Evolutionary conservation across 441 rosid species (phyloP).

Genomic region (Populus hybrid): DNA sequence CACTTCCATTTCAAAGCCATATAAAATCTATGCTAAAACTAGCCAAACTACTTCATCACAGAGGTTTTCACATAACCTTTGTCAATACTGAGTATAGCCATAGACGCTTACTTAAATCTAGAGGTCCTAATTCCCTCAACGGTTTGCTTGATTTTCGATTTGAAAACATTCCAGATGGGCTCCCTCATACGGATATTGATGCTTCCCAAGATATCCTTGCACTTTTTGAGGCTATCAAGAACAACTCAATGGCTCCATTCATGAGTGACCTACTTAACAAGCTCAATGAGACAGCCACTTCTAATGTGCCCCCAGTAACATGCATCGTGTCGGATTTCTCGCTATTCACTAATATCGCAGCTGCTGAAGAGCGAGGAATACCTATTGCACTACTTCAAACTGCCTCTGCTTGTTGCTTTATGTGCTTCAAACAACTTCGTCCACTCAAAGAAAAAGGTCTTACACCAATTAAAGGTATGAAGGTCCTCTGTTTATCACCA

Average conservation of each 20-base stretch:
- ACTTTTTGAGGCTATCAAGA: background rate
- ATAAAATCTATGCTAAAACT: no score
- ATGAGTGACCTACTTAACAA: background rate
- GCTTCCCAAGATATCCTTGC: background rate
- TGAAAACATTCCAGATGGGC: conserved; percentile 9
- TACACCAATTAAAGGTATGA: background rate
- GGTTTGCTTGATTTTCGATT: conserved; percentile 6
- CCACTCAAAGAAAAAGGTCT: background rate
- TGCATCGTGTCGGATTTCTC: background rate
- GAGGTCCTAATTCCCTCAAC: background rate
- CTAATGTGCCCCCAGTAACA: background rate
- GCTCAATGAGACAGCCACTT: background rate
- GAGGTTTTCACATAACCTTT: no score
- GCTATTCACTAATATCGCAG: background rate
- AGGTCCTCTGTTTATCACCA: background rate
- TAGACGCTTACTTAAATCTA: no score
- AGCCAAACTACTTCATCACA: no score
- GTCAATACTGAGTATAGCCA: no score
- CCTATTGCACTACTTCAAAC: background rate
- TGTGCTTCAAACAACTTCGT: background rate
- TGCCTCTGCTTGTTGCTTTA: background rate
- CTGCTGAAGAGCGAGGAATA: background rate
- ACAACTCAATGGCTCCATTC: background rate
- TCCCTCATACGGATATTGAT: background rate
- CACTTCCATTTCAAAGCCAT: no score